A percentile compares a stretch with the other conserved stretches of the same genome.
Evolutionary conservation across 1,284 basidiomycete species (phyloP).

Genomic region (Boletus smithii): DNA sequence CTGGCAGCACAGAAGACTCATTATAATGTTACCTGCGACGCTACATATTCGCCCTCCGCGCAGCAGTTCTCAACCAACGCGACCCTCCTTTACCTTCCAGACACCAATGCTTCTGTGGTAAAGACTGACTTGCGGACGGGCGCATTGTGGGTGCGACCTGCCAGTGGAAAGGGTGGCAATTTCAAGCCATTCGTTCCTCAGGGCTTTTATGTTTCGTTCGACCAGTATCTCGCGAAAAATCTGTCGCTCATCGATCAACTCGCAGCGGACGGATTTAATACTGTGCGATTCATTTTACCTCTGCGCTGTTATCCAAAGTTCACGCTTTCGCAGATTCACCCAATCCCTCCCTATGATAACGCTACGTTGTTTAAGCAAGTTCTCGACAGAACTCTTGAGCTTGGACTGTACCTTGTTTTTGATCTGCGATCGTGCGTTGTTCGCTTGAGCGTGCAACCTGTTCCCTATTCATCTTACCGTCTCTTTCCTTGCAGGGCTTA

Average conservation of each 20-base stretch:
- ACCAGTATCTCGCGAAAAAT: slow-evolving; percentile 19
- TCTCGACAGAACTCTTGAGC: slow-evolving; percentile 16
- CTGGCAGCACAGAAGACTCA: slow-evolving; percentile 17
- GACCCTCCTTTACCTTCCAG: slow-evolving; percentile 33
- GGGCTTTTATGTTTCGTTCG: slow-evolving; percentile 30
- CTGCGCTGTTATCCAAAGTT: background rate
- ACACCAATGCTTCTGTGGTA: slow-evolving; percentile 30
- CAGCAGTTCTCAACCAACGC: slow-evolving; percentile 22
- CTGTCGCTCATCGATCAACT: slow-evolving; percentile 23
- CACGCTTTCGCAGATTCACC: slow-evolving; percentile 22
- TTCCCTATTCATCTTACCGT: background rate
- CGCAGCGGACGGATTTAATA: slow-evolving; percentile 29
- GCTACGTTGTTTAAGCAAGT: slow-evolving; percentile 23
- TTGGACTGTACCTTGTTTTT: slow-evolving; percentile 29
- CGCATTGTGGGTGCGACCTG: slow-evolving; percentile 23
- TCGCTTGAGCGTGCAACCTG: background rate
- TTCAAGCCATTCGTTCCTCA: slow-evolving; percentile 32
- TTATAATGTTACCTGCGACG: slow-evolving; percentile 26
- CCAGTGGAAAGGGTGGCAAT: slow-evolving; percentile 8
- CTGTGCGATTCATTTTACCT: slow-evolving; percentile 14
- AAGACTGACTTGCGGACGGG: slow-evolving; percentile 35
- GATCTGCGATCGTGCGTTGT: slow-evolving; percentile 42
- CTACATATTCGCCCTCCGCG: slow-evolving; percentile 17
- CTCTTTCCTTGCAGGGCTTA: slow-evolving; percentile 38
- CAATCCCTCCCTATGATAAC: slow-evolving; percentile 32